phyloP scores from a whole-genome alignment of 2,329 filamentous ascomycete species.

The Arthrinium phaeospermum region DNA sequence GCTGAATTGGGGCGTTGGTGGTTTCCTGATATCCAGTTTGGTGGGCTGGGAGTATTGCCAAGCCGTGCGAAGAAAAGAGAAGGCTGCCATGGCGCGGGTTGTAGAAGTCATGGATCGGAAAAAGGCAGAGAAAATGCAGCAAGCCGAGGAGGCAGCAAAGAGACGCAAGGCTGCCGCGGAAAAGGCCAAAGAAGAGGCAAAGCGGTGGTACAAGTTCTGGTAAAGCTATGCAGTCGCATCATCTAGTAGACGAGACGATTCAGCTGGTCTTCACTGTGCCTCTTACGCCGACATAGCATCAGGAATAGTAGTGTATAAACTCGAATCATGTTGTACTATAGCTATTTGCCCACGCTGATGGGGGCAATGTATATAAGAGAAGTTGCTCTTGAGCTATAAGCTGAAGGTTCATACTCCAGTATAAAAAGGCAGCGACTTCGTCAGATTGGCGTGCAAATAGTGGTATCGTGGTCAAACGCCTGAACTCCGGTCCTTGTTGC shows the following conservation, averaged over 20 bases:
- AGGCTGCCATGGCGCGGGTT: conserved; percentile 81
- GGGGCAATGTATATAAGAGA: conserved; percentile 28
- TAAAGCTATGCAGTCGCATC: conserved; percentile 36
- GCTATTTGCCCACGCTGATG: conserved; percentile 10
- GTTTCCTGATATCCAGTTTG: conserved; percentile 73
- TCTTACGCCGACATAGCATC: background rate
- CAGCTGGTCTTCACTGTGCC: background rate
- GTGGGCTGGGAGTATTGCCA: conserved; percentile 86
- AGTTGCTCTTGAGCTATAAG: background rate
- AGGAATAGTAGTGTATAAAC: background rate
- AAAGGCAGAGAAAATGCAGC: conserved; percentile 64
- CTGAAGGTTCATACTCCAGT: background rate
- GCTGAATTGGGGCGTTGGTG: conserved; percentile 84
- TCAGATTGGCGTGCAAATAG: background rate
- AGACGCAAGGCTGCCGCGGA: conserved; percentile 50
- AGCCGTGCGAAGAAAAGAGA: conserved; percentile 73
- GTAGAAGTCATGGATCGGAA: conserved; percentile 82
- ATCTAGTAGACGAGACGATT: background rate
- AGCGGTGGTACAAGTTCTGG: conserved; percentile 64
- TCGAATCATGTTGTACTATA: conserved; percentile 22
- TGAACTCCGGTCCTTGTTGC: background rate
- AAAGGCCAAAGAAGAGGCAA: conserved; percentile 40
- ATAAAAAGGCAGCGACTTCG: background rate
- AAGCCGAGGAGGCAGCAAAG: conserved; percentile 46
- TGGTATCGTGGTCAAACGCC: conserved; percentile 10